Evolutionary conservation across 2,329 filamentous ascomycete species (phyloP).

Genomic region (Microcera coccophila): DNA sequence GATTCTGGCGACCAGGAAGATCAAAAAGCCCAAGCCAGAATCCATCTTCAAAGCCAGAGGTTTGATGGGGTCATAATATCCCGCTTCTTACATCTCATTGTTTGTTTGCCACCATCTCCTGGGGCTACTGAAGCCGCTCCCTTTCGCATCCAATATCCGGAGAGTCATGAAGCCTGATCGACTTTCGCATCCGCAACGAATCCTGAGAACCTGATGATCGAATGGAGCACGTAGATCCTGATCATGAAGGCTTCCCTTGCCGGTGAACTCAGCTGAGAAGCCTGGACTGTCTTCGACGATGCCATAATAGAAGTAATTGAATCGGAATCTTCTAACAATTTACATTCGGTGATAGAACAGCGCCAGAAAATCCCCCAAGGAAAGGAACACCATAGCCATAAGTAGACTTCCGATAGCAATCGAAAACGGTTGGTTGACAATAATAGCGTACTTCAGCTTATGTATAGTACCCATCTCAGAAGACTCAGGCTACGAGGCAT

Average conservation of each 20-base stretch:
- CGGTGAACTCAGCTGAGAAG: neutral
- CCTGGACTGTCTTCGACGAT: neutral
- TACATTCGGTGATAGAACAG: neutral
- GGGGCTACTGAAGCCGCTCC: too few species aligned
- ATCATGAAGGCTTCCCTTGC: neutral
- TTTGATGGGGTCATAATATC: slow-evolving; percentile 5
- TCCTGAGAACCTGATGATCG: neutral
- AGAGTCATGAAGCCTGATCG: neutral
- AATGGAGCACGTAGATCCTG: neutral
- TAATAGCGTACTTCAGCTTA: neutral
- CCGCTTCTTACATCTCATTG: neutral
- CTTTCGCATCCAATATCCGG: neutral
- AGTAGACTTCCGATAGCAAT: neutral
- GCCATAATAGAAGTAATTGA: neutral
- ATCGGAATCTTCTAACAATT: neutral
- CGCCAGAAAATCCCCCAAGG: neutral
- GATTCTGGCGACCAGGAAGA: neutral
- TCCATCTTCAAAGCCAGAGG: slow-evolving; percentile 1
- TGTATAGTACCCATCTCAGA: too few species aligned
- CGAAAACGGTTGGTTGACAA: neutral
- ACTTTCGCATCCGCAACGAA: neutral
- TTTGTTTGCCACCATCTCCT: neutral
- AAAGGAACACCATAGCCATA: neutral
- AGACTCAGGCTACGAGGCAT: neutral
- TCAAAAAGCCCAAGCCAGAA: neutral